Evolutionary conservation across 768 basidiomycete species (phyloP).

Genomic region (Crucibulum laeve): DNA sequence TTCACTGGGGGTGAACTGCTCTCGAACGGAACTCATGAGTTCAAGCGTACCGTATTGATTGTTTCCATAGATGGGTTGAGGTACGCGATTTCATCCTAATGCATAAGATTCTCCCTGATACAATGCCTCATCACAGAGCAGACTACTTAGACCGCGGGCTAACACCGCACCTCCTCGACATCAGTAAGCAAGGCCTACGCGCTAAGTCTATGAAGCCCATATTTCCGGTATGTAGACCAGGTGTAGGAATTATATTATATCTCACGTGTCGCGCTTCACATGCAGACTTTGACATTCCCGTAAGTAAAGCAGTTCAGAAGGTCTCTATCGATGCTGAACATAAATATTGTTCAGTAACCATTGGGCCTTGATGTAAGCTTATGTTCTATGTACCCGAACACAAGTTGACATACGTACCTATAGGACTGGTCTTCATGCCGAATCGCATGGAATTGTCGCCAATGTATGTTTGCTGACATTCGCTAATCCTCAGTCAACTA

Average conservation of each 20-base stretch:
- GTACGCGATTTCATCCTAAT: slow-evolving; percentile 27
- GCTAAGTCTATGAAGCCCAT: slow-evolving; percentile 87
- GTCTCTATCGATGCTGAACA: not conserved
- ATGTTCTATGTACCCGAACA: not conserved
- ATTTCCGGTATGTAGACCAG: slow-evolving; percentile 64
- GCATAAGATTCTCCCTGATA: slow-evolving; percentile 3
- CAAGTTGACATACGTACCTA: slow-evolving; percentile 2
- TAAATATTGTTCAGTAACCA: slow-evolving; percentile 58
- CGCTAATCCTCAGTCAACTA: not conserved
- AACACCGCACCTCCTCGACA: slow-evolving; percentile 77
- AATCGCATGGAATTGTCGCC: slow-evolving; percentile 88
- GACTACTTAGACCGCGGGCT: slow-evolving; percentile 84
- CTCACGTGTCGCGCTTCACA: not conserved
- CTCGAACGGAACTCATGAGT: slow-evolving; percentile 83
- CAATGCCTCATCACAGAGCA: slow-evolving; percentile 42
- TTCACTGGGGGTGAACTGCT: slow-evolving; percentile 39
- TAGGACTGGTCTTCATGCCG: slow-evolving; percentile 87
- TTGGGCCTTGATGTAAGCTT: slow-evolving; percentile 75
- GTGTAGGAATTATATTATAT: not conserved
- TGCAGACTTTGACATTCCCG: slow-evolving; percentile 91
- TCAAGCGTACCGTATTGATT: slow-evolving; percentile 75
- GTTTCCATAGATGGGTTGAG: slow-evolving; percentile 86
- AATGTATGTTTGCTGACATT: slow-evolving; percentile 48
- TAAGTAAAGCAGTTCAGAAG: slow-evolving; percentile 33
- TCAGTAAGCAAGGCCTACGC: slow-evolving; percentile 78